These are phyloP conservation scores for Dictyostelium purpureum DNA, from an alignment of 78 protist species.

Conservation along the genomic window DNA sequence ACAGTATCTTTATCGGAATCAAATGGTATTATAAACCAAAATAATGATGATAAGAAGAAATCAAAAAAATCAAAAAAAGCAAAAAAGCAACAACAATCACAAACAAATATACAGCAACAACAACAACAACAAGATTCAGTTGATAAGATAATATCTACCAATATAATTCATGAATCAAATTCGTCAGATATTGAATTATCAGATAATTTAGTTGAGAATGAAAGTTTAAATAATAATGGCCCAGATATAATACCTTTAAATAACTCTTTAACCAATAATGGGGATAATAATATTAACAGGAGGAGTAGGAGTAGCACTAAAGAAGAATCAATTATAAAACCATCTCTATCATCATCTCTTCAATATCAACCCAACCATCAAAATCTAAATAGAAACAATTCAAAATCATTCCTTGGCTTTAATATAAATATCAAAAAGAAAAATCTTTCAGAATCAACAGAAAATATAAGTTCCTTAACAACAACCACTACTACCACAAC, in stretches of 20 bases:
- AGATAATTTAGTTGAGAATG: constrained; percentile 1
- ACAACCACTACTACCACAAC: neutral
- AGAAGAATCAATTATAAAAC: neutral
- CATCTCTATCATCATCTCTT: neutral
- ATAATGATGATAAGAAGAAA: neutral
- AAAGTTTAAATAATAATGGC: neutral
- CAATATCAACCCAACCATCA: neutral
- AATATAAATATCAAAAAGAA: constrained; percentile 25
- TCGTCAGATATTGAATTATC: constrained; percentile 8
- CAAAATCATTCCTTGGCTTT: constrained; percentile 48
- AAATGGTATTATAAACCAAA: neutral
- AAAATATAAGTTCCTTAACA: neutral
- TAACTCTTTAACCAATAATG: no score
- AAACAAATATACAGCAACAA: neutral
- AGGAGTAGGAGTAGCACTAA: no score
- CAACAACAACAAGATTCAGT: no score
- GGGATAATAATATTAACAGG: no score
- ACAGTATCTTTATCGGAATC: neutral
- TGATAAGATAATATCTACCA: neutral
- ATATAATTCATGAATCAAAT: neutral
- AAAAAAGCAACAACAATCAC: neutral
- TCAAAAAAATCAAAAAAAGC: neutral
- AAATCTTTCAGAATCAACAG: neutral
- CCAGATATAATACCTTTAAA: neutral
- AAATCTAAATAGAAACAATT: neutral